Conservation (phyloP, 768 basidiomycete genomes). For the Dacryopinax primogenitus region DNA sequence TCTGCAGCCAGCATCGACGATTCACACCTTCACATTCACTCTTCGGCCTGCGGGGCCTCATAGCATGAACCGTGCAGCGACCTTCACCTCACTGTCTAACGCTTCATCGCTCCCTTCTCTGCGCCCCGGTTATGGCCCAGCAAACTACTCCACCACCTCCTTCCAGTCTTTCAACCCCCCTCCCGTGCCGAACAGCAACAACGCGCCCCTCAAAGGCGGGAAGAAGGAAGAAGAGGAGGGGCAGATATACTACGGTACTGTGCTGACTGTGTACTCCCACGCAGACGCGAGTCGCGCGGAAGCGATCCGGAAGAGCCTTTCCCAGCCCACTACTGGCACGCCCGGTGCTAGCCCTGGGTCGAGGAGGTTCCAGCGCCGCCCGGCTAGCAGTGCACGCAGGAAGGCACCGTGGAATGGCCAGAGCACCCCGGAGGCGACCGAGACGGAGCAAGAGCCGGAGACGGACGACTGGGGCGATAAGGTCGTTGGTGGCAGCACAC, state of each 20-base stretch:
- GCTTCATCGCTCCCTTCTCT: slow-evolving; percentile 9
- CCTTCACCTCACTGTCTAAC: background rate
- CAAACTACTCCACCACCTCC: background rate
- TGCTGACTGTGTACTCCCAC: slow-evolving; percentile 90
- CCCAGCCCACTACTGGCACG: slow-evolving; percentile 33
- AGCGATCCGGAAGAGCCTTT: slow-evolving; percentile 72
- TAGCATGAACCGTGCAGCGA: background rate
- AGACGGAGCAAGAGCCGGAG: slow-evolving; percentile 46
- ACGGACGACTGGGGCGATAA: slow-evolving; percentile 57
- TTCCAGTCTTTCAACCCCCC: slow-evolving; percentile 12
- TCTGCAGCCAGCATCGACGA: slow-evolving; percentile 80
- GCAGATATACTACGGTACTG: slow-evolving; percentile 77
- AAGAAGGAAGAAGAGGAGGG: slow-evolving; percentile 13
- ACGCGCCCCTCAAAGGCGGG: background rate
- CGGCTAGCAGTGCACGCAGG: slow-evolving; percentile 39
- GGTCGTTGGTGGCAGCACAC: slow-evolving; percentile 53
- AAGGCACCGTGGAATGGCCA: slow-evolving; percentile 46
- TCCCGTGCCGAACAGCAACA: slow-evolving; percentile 5
- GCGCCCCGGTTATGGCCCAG: background rate
- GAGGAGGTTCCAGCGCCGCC: slow-evolving; percentile 23
- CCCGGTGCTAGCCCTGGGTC: background rate
- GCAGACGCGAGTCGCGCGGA: slow-evolving; percentile 76
- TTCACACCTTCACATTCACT: slow-evolving; percentile 83
- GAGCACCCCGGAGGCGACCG: slow-evolving; percentile 45
- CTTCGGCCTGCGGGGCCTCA: slow-evolving; percentile 46